A percentile compares a stretch with the other conserved stretches of the same genome.
These are phyloP conservation scores for Daldinia loculata DNA, from an alignment of 495 filamentous ascomycete species.

Conservation along the genomic window DNA sequence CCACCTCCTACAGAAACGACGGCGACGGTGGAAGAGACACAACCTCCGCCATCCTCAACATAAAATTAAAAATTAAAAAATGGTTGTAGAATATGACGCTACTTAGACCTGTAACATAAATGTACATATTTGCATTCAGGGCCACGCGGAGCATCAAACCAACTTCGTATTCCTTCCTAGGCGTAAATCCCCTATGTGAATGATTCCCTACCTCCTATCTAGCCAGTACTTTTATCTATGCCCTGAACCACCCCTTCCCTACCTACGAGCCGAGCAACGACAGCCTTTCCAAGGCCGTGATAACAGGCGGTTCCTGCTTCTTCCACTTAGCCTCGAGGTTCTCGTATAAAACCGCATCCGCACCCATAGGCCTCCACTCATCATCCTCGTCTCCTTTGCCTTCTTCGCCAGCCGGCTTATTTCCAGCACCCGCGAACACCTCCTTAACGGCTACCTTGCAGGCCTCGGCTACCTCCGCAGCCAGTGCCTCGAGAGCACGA, in stretches of 20 bases:
- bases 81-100: slow-evolving; percentile 17
- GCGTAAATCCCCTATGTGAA: slow-evolving; percentile 4
- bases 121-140: slow-evolving; percentile 44
- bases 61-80: slow-evolving; percentile 6
- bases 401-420: slow-evolving; percentile 29
- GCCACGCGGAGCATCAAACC: slow-evolving; percentile 5
- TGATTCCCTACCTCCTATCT: neutral
- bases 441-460: slow-evolving; percentile 71
- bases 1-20: slow-evolving; percentile 3
- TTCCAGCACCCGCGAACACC: slow-evolving; percentile 64
- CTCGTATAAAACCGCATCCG: slow-evolving; percentile 61
- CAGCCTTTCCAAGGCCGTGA: slow-evolving; percentile 61
- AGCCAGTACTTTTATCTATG: slow-evolving; percentile 32
- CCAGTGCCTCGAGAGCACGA: slow-evolving; percentile 73
- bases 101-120: slow-evolving; percentile 42
- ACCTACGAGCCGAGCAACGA: slow-evolving; percentile 59
- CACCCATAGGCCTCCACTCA: slow-evolving; percentile 53
- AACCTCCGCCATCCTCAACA: slow-evolving; percentile 29
- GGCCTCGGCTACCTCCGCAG: slow-evolving; percentile 74
- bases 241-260: neutral
- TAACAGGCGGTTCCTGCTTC: slow-evolving; percentile 56
- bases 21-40: slow-evolving; percentile 4
- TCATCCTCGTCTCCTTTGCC: slow-evolving; percentile 46
- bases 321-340: slow-evolving; percentile 56
- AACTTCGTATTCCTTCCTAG: neutral